Percentiles rank a stretch among this genome's conserved stretches.
phyloP scores from a whole-genome alignment of 306 rosid species.

The Vicia sativa region DNA sequence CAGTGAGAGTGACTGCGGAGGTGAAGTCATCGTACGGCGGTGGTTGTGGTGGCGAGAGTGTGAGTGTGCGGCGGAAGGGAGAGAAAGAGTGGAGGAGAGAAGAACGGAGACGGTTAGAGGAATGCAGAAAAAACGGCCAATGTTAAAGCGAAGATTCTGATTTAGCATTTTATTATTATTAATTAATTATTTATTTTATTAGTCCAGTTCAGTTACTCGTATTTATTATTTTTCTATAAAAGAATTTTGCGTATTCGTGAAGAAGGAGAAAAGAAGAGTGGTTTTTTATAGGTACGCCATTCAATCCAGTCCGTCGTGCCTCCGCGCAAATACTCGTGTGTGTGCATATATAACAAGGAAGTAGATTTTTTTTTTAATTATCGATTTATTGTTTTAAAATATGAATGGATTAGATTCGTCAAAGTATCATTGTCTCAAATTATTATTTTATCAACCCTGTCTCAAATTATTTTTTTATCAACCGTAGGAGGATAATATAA shows the following conservation, averaged over 20 bases:
- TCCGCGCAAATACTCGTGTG: no score
- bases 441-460: no score
- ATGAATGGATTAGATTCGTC: neutral
- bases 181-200: neutral
- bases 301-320: no score
- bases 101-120: constrained; percentile 38
- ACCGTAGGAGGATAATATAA: no score
- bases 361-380: neutral
- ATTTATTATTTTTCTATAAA: neutral
- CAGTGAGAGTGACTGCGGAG: constrained; percentile 8
- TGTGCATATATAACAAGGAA: no score
- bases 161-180: constrained; percentile 21
- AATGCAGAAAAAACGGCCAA: constrained; percentile 36
- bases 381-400: neutral
- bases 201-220: neutral
- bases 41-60: constrained; percentile 21
- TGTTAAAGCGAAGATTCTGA: constrained; percentile 24
- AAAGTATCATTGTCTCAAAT: no score
- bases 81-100: constrained; percentile 34
- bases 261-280: no score
- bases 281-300: no score
- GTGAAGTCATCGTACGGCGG: constrained; percentile 38
- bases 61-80: constrained; percentile 32
- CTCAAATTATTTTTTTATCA: no score
- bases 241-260: no score